Conservation (phyloP, 2,329 filamentous ascomycete species). For the Aspergillus thermomutatus region DNA sequence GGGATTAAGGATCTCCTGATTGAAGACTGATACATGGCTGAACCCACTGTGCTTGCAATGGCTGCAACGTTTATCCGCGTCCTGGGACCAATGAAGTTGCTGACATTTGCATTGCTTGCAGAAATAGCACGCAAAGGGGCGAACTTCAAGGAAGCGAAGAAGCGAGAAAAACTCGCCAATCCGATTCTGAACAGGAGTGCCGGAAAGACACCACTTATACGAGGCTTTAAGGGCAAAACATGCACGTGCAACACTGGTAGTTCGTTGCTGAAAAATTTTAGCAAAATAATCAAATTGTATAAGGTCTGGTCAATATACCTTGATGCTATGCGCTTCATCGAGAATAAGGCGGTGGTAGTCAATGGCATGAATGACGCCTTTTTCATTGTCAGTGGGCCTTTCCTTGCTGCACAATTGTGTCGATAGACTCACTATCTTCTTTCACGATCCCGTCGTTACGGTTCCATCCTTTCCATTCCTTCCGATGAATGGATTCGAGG, state of each 20-base stretch:
- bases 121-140: slow-evolving; percentile 88
- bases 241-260: slow-evolving; percentile 87
- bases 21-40: slow-evolving; percentile 78
- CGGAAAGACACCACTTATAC: slow-evolving; percentile 94
- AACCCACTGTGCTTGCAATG: slow-evolving; percentile 65
- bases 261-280: slow-evolving; percentile 49
- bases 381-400: slow-evolving; percentile 20
- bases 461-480: slow-evolving; percentile 85
- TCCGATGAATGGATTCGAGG: slow-evolving; percentile 86
- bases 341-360: slow-evolving; percentile 88
- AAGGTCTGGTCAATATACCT: slow-evolving; percentile 42
- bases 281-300: background rate
- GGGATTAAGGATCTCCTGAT: slow-evolving; percentile 90
- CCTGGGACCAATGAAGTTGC: slow-evolving; percentile 77
- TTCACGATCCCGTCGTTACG: slow-evolving; percentile 78
- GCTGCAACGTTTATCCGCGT: slow-evolving; percentile 67
- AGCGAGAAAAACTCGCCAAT: slow-evolving; percentile 97
- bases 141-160: slow-evolving; percentile 83
- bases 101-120: slow-evolving; percentile 84
- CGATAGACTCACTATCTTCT: slow-evolving; percentile 54
- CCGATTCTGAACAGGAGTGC: slow-evolving; percentile 92
- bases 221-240: slow-evolving; percentile 85
- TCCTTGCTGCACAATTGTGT: background rate
- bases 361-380: slow-evolving; percentile 75
- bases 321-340: slow-evolving; percentile 95